Conservation (phyloP, 2,329 filamentous ascomycete species). For the Penicillium sp. region DNA sequence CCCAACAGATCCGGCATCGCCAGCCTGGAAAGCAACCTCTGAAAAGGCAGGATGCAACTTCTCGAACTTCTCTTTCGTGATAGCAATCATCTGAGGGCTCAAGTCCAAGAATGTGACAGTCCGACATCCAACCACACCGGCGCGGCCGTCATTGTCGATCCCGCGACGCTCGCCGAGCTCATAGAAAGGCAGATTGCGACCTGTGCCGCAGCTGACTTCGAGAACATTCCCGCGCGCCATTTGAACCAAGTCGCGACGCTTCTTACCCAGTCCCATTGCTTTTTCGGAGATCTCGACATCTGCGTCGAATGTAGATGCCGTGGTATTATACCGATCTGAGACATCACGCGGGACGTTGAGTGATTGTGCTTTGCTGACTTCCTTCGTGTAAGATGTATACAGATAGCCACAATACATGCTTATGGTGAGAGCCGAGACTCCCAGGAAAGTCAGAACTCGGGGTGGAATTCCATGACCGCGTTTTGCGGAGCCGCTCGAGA, state of each 20-base stretch:
- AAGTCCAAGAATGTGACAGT: conserved; percentile 51
- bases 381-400: conserved; percentile 44
- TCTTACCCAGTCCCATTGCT: conserved; percentile 42
- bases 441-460: conserved; percentile 38
- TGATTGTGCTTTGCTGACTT: conserved; percentile 33
- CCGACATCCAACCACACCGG: conserved; percentile 37
- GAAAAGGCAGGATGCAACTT: conserved; percentile 34
- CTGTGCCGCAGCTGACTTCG: conserved; percentile 54
- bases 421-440: conserved; percentile 41
- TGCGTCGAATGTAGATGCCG: conserved; percentile 46
- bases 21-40: conserved; percentile 35
- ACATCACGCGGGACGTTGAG: conserved; percentile 44
- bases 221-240: conserved; percentile 49
- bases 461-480: conserved; percentile 28
- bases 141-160: conserved; percentile 32
- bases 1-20: conserved; percentile 37
- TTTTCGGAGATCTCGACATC: conserved; percentile 48
- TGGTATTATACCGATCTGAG: conserved; percentile 49
- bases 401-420: conserved; percentile 48
- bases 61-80: conserved; percentile 47
- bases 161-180: conserved; percentile 39
- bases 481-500: conserved; percentile 3
- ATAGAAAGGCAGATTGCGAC: conserved; percentile 51
- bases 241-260: conserved; percentile 44
- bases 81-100: conserved; percentile 50